Base-by-base conservation (phyloP, 441 rosid genomes). In the Populus hybrid region DNA sequence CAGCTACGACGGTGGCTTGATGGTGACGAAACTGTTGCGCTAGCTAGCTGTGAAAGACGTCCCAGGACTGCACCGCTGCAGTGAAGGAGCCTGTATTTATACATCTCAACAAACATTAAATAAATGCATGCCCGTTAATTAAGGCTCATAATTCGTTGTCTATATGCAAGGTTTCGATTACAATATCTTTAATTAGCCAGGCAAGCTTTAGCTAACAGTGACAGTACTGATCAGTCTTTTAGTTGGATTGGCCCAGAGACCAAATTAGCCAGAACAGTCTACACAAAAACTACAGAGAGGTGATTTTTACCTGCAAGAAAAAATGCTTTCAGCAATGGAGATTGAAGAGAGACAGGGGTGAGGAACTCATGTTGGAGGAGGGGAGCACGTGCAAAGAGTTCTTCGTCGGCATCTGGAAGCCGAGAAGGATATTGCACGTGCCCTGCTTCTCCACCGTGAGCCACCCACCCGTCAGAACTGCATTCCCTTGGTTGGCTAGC, bases 361-460 rank as follows among this genome's bases (percentile, higher is more conserved):
- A 88, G 91, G 73, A 91, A 81, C 71, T 88, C 93, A 72, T 85
- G 96, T 87, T 91, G 98, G 96, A 89, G 96, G 86, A 91, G 92
- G 85, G 84, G 92, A 91, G 98, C 93, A 80, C 96, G 94, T 91
- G 98, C 98, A 89, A 81, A 38, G n/a, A 50, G 20, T 0, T 50
- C 1, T 8, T 71, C n/a, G 26, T n/a, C 18, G 46, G 8, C 46
- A 30, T 42, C 8, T 28, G 38, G 79, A 3, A 63, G n/a, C 12
- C 28, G 11, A 24, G 21, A 24, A 35, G 9, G 35, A 6, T 53
- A 78, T 84, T 93, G 99, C 99, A 95, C 99, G 99, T 95, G 99
- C 98, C 99, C 99, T 95, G 99, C 99, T 95, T 95, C 99, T 95
- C 99, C 99, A 95, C 64, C 99, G 79, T 80, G 84, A 92, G 84